phyloP scores from a whole-genome alignment of 2,329 filamentous ascomycete species.

The Lachnellula suecica region DNA sequence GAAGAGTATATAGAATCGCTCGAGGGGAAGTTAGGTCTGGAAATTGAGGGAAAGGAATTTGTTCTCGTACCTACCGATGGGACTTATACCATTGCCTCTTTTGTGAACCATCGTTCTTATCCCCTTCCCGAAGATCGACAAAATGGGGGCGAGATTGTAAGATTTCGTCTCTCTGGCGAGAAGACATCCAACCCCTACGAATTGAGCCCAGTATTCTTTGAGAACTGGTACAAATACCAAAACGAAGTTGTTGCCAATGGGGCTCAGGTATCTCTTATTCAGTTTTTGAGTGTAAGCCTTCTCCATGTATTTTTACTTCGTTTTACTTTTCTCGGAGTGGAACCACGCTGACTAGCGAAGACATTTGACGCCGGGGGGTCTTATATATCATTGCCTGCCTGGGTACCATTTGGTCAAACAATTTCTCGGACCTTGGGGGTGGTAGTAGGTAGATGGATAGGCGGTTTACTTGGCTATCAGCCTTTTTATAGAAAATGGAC shows the following conservation, averaged over 20 bases:
- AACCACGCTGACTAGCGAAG: neutral
- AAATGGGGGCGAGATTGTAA: neutral
- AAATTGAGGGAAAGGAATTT: neutral
- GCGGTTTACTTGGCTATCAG: conserved; percentile 3
- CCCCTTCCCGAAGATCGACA: neutral
- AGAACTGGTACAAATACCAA: neutral
- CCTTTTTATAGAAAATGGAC: conserved; percentile 3
- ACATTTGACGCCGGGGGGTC: conserved; percentile 5
- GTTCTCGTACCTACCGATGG: neutral
- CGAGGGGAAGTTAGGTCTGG: neutral
- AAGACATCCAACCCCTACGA: neutral
- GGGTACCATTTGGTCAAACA: neutral
- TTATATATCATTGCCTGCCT: conserved; percentile 3
- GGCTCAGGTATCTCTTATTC: neutral
- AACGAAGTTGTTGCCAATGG: neutral
- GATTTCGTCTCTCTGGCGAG: neutral
- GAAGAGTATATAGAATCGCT: neutral
- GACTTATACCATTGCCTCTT: neutral
- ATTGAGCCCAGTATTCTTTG: neutral
- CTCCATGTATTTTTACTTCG: too few species aligned
- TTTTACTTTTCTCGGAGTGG: too few species aligned
- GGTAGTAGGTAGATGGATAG: conserved; percentile 3
- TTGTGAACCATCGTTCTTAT: neutral
- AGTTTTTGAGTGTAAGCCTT: conserved; percentile 1
- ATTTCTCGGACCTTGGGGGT: neutral